Percentiles rank a stretch among this genome's conserved stretches.
Evolutionary conservation across 2,329 filamentous ascomycete genomes (phyloP).

Genomic region (Onygenales sp.): DNA sequence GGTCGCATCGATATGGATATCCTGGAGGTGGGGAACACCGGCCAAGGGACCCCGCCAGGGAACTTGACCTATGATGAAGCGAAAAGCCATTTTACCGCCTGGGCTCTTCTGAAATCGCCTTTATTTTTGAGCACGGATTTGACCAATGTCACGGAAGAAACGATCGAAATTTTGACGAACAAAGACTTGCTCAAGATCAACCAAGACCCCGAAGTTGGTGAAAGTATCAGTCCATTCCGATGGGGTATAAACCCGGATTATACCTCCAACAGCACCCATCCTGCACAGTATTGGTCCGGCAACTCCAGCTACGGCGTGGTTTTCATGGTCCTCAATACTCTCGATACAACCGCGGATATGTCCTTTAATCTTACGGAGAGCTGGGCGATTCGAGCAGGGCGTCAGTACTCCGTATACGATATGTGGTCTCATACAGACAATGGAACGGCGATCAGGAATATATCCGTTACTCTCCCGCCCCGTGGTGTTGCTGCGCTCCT

Average conservation of each 20-base stretch:
- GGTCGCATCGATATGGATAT: conserved; percentile 16
- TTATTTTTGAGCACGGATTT: conserved; percentile 15
- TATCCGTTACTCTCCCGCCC: conserved; percentile 12
- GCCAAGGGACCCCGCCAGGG: conserved; percentile 17
- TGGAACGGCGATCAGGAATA: conserved; percentile 15
- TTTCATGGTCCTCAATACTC: conserved; percentile 19
- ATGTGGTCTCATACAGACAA: conserved; percentile 15
- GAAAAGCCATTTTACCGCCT: conserved; percentile 14
- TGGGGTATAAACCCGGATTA: conserved; percentile 14
- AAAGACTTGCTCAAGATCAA: conserved; percentile 18
- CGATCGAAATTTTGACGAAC: conserved; percentile 15
- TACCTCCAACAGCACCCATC: conserved; percentile 12
- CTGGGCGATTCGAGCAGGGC: conserved; percentile 16
- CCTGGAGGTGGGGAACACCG: conserved; percentile 16
- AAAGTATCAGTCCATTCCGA: conserved; percentile 14
- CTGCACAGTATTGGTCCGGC: conserved; percentile 18
- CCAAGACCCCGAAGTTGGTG: conserved; percentile 16
- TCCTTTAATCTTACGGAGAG: conserved; percentile 17
- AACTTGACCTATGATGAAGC: conserved; percentile 14
- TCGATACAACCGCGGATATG: conserved; percentile 10
- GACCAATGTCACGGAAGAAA: conserved; percentile 12
- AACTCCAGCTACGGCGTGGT: conserved; percentile 17
- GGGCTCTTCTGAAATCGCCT: conserved; percentile 15
- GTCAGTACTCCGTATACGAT: conserved; percentile 17
- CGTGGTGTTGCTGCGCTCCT: conserved; percentile 16